Evolutionary conservation across 2,329 filamentous ascomycete genomes (phyloP).

Genomic region (Fusarium sp.): DNA sequence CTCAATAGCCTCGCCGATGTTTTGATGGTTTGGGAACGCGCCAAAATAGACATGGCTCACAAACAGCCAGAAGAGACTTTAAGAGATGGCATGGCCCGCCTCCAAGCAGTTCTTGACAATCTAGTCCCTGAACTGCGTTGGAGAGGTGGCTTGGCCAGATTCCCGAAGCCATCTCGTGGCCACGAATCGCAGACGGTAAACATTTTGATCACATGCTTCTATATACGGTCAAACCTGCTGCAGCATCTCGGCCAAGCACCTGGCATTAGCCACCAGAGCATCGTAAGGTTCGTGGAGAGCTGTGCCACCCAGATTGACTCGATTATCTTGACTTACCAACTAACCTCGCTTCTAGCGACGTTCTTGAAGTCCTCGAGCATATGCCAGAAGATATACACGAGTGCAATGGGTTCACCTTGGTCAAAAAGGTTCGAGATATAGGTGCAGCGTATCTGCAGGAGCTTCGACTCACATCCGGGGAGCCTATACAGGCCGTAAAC

Average conservation of each 20-base stretch:
- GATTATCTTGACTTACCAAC: background rate
- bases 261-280: background rate
- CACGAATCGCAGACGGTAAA: background rate
- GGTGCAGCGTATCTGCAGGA: background rate
- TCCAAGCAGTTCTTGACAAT: background rate
- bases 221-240: background rate
- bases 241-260: background rate
- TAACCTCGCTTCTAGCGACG: background rate
- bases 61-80: background rate
- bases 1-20: background rate
- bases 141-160: background rate
- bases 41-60: background rate
- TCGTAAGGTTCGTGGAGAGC: background rate
- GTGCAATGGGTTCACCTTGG: background rate
- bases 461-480: background rate
- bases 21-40: background rate
- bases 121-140: background rate
- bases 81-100: background rate
- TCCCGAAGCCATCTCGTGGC: background rate
- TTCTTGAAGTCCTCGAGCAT: background rate
- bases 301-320: background rate
- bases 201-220: background rate
- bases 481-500: background rate
- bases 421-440: background rate
- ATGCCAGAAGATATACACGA: background rate